Evolutionary conservation across 1,284 basidiomycete genomes (phyloP).

Genomic region (Earliella scabrosa): DNA sequence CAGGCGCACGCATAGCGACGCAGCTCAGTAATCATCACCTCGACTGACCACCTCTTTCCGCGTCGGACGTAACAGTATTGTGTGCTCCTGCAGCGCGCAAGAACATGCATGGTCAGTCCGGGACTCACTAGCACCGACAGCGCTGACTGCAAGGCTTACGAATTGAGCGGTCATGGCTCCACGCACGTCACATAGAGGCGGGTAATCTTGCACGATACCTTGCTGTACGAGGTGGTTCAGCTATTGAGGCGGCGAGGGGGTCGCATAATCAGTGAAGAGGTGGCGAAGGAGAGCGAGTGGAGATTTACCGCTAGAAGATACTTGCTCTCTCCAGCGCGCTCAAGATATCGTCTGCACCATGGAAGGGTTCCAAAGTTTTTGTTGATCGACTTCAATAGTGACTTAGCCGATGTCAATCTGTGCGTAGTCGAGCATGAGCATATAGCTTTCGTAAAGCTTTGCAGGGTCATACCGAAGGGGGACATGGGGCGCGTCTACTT

Average conservation of each 20-base stretch:
- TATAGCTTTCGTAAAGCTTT: background rate
- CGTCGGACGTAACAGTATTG: conserved; percentile 83
- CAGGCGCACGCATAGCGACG: background rate
- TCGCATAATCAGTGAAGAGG: conserved; percentile 1
- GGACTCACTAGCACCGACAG: too few relatives aligned
- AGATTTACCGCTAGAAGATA: conserved; percentile 86
- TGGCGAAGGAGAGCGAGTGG: conserved; percentile 6
- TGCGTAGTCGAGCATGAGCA: conserved; percentile 4
- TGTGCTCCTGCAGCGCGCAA: conserved; percentile 73
- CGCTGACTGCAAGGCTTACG: too few relatives aligned
- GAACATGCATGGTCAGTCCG: background rate
- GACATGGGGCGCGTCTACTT: conserved; percentile 70
- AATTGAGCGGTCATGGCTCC: conserved; percentile 95
- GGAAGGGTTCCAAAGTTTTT: conserved; percentile 95
- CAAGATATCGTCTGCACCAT: conserved; percentile 95
- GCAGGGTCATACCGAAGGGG: conserved; percentile 60
- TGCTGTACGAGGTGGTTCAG: conserved; percentile 89
- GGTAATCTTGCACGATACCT: conserved; percentile 92
- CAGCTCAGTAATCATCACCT: conserved; percentile 81
- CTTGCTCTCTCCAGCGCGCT: conserved; percentile 92
- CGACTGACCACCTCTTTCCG: conserved; percentile 95
- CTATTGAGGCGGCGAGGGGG: conserved; percentile 43
- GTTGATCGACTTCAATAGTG: conserved; percentile 88
- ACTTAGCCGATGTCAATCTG: conserved; percentile 86
- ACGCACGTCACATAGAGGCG: conserved; percentile 81